Percentiles rank a stretch among this genome's conserved stretches.
phyloP scores from a whole-genome alignment of 768 basidiomycete genomes.

The Mycena metata region DNA sequence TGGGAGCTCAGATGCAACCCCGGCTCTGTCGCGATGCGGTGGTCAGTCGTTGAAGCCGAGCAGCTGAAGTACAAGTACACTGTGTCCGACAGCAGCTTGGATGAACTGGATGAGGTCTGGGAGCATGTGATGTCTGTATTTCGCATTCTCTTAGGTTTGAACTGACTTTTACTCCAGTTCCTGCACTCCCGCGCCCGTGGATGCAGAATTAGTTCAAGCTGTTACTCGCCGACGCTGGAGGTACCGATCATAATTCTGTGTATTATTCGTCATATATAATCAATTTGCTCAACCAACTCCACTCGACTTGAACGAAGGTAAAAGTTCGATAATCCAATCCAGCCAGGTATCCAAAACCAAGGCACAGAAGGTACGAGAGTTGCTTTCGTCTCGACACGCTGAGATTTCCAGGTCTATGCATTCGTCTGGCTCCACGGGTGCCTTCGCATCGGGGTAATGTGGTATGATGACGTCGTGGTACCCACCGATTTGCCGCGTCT shows the following conservation, averaged over 20 bases:
- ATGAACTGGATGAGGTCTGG: background rate
- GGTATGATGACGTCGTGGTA: conserved; percentile 52
- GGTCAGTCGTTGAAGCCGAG: background rate
- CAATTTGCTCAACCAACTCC: no score
- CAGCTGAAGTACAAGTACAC: conserved; percentile 2
- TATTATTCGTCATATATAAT: no score
- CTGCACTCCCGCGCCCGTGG: no score
- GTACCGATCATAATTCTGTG: no score
- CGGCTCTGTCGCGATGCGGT: background rate
- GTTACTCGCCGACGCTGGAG: background rate
- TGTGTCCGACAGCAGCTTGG: background rate
- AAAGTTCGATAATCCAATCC: no score
- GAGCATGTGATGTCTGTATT: background rate
- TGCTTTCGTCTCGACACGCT: no score
- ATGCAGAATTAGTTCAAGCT: background rate
- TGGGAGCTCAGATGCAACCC: conserved; percentile 1
- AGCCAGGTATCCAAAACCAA: no score
- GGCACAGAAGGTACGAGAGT: no score
- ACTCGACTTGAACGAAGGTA: no score
- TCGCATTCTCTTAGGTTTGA: no score
- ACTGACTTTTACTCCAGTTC: no score
- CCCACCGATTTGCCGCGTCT: conserved; percentile 59
- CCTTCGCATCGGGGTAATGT: conserved; percentile 49
- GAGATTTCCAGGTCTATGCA: no score
- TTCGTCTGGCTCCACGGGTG: conserved; percentile 44